A percentile compares a stretch with the other conserved stretches of the same genome.
Conservation (phyloP, 306 rosid genomes). For the Purshia tridentata region DNA sequence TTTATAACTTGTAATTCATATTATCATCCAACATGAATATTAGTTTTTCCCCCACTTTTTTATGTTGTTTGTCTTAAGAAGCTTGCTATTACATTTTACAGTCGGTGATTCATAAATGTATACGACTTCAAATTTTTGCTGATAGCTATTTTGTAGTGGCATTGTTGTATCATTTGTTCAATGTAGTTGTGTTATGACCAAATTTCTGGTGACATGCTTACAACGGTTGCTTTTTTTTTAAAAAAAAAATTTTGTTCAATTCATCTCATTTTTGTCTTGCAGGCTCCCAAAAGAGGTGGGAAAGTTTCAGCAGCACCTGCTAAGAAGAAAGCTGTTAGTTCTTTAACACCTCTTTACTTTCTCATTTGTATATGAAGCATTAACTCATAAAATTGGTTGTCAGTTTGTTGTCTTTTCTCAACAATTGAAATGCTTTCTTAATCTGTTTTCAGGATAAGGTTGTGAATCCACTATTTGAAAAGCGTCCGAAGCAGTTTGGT, state of each 20-base stretch:
- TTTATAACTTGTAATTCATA: background rate
- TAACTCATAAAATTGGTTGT: background rate
- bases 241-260: background rate
- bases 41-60: background rate
- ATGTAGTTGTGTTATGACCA: background rate
- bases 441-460: constrained; percentile 49
- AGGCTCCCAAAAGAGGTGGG: constrained; percentile 59
- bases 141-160: background rate
- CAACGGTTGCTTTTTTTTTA: background rate
- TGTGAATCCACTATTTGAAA: constrained; percentile 61
- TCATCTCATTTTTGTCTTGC: background rate
- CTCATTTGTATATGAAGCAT: background rate
- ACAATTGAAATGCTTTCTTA: background rate
- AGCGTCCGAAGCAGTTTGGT: constrained; percentile 70
- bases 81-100: background rate
- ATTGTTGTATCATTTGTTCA: background rate
- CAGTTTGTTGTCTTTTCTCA: too few species aligned
- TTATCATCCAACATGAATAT: background rate
- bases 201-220: background rate
- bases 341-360: background rate
- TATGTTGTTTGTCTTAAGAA: background rate
- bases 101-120: background rate
- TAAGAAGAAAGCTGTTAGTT: constrained; percentile 49
- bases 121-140: background rate
- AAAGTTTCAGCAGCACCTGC: constrained; percentile 35